phyloP scores from a whole-genome alignment of 164 flowering plant species.

The Umbilicus rupestris region DNA sequence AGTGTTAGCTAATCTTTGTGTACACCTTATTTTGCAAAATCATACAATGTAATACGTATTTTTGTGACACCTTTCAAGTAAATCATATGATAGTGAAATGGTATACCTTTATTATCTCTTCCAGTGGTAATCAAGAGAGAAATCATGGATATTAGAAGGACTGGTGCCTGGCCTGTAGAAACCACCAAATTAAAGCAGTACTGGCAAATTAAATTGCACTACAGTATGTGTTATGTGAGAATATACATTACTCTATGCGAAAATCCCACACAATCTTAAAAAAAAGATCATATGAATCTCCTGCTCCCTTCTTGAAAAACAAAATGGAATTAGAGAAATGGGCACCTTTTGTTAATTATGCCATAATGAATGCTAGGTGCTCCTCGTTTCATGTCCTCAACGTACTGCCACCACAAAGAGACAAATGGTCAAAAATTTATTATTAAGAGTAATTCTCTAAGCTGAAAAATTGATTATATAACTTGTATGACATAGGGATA shows the following conservation, averaged over 20 bases:
- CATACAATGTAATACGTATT: background rate
- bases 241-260: background rate
- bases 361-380: conserved; percentile 71
- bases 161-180: conserved; percentile 62
- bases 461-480: conserved; percentile 2
- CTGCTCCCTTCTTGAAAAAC: background rate
- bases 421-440: background rate
- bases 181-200: conserved; percentile 8
- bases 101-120: conserved; percentile 3
- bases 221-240: background rate
- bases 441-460: background rate
- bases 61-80: background rate
- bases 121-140: conserved; percentile 54
- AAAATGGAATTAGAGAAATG: background rate
- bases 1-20: no score
- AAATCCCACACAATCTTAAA: no score
- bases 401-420: conserved; percentile 42
- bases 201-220: background rate
- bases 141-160: conserved; percentile 57
- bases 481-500: conserved; percentile 5
- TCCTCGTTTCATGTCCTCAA: conserved; percentile 66
- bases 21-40: background rate
- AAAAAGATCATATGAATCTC: no score
- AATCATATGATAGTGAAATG: background rate
- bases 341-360: conserved; percentile 73